Percentiles rank a stretch among this genome's conserved stretches.
These are phyloP conservation scores for Acrocalymma vagum DNA, from an alignment of 2,329 filamentous ascomycete genomes.

Conservation along the genomic window DNA sequence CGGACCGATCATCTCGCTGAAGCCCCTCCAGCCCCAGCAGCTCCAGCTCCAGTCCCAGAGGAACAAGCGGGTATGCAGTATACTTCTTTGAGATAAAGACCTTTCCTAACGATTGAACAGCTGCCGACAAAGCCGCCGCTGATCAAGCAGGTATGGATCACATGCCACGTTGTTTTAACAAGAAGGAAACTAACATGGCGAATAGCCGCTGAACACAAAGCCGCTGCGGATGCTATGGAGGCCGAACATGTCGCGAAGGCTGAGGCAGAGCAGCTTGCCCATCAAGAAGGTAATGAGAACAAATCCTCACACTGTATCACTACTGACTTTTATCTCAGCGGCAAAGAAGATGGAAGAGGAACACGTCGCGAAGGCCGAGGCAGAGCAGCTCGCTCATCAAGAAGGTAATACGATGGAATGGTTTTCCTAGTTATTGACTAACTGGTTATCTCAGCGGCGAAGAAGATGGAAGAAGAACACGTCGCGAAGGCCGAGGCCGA, in stretches of 20 bases:
- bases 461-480: slow-evolving; percentile 22
- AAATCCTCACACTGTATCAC: not conserved
- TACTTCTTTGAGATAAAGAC: too few relatives aligned
- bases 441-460: slow-evolving; percentile 11
- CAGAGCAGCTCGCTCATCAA: slow-evolving; percentile 1
- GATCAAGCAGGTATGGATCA: too few relatives aligned
- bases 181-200: too few relatives aligned
- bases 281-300: slow-evolving; percentile 14
- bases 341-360: not conserved
- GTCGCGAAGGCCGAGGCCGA: slow-evolving; percentile 25
- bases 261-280: slow-evolving; percentile 11
- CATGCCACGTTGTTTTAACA: too few relatives aligned
- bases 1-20: too few relatives aligned
- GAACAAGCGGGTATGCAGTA: too few relatives aligned
- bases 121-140: too few relatives aligned
- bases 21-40: too few relatives aligned
- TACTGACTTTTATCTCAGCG: slow-evolving; percentile 3
- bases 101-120: too few relatives aligned
- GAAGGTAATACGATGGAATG: too few relatives aligned
- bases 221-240: slow-evolving; percentile 8
- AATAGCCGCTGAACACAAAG: too few relatives aligned
- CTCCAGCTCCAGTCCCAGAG: too few relatives aligned
- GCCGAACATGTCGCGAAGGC: slow-evolving; percentile 14
- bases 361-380: slow-evolving; percentile 7
- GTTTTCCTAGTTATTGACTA: slow-evolving; percentile 1